These are phyloP conservation scores for Botrytis deweyae DNA, from an alignment of 2,329 filamentous ascomycete genomes.

Conservation along the genomic window DNA sequence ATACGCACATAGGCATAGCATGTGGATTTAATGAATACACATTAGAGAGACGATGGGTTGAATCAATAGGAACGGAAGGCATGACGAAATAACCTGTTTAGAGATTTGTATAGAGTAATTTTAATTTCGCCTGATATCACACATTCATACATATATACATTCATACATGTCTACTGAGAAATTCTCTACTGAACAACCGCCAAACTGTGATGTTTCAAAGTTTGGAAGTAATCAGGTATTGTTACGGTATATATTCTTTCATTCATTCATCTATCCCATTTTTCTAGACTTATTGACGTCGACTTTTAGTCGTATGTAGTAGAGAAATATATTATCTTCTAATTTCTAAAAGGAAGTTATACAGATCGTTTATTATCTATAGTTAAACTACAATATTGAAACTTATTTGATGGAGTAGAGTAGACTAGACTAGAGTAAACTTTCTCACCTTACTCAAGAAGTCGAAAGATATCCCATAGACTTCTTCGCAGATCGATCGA, in stretches of 20 bases:
- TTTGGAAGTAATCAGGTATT: background rate
- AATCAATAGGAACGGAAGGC: background rate
- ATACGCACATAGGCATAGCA: background rate
- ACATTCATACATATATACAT: background rate
- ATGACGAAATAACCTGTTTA: background rate
- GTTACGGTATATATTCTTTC: background rate
- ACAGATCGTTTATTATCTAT: too few species aligned
- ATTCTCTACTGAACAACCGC: background rate
- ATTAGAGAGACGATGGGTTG: background rate
- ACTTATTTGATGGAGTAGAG: too few species aligned
- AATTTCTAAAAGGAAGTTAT: too few species aligned
- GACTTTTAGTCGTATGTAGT: too few species aligned
- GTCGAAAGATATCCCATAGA: too few species aligned
- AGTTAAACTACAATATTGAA: too few species aligned
- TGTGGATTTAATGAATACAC: background rate
- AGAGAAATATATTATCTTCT: too few species aligned
- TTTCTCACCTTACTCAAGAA: too few species aligned
- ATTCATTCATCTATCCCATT: too few species aligned
- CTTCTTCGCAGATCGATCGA: too few species aligned
- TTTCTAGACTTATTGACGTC: too few species aligned
- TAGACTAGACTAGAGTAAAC: too few species aligned
- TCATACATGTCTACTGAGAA: background rate
- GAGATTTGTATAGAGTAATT: constrained; percentile 7
- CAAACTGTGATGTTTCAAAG: background rate
- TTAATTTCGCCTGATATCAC: background rate